These are phyloP conservation scores for Periconia macrospinosa DNA, from an alignment of 2,329 filamentous ascomycete genomes.

Conservation along the genomic window DNA sequence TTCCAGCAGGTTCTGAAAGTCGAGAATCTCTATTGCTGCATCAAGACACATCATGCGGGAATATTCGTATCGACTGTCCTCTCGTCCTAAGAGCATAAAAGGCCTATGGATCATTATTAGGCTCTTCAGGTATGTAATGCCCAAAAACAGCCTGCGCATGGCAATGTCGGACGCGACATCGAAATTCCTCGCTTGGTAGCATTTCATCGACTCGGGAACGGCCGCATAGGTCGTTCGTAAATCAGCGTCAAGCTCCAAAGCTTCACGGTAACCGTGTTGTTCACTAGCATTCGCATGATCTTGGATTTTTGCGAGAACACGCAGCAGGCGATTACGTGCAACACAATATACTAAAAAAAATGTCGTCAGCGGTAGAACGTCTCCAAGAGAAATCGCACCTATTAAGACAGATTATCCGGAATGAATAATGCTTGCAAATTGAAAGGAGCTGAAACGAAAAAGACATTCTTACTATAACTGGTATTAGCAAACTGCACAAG, in stretches of 20 bases:
- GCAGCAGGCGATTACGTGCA: slow-evolving; percentile 25
- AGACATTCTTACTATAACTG: background rate
- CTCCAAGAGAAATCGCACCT: background rate
- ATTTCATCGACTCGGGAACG: slow-evolving; percentile 22
- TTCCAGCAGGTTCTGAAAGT: slow-evolving; percentile 49
- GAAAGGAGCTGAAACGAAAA: background rate
- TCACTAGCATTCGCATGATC: slow-evolving; percentile 29
- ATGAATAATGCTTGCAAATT: too few species aligned
- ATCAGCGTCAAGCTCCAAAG: slow-evolving; percentile 28
- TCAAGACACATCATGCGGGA: slow-evolving; percentile 50
- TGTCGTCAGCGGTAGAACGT: background rate
- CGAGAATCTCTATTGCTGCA: slow-evolving; percentile 48
- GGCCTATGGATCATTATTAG: slow-evolving; percentile 42
- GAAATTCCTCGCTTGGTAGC: slow-evolving; percentile 14
- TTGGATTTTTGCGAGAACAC: slow-evolving; percentile 28
- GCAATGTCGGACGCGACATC: slow-evolving; percentile 12
- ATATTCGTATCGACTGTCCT: slow-evolving; percentile 40
- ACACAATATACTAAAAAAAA: slow-evolving; percentile 22
- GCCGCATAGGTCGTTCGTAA: slow-evolving; percentile 24
- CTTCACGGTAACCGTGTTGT: slow-evolving; percentile 30
- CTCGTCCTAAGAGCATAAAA: slow-evolving; percentile 39
- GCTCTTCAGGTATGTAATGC: slow-evolving; percentile 35
- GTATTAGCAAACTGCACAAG: background rate
- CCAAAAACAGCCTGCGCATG: slow-evolving; percentile 34
- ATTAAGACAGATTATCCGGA: background rate